A percentile compares a stretch with the other conserved stretches of the same genome.
Conservation (phyloP, 306 rosid genomes). For the Senna siamea region DNA sequence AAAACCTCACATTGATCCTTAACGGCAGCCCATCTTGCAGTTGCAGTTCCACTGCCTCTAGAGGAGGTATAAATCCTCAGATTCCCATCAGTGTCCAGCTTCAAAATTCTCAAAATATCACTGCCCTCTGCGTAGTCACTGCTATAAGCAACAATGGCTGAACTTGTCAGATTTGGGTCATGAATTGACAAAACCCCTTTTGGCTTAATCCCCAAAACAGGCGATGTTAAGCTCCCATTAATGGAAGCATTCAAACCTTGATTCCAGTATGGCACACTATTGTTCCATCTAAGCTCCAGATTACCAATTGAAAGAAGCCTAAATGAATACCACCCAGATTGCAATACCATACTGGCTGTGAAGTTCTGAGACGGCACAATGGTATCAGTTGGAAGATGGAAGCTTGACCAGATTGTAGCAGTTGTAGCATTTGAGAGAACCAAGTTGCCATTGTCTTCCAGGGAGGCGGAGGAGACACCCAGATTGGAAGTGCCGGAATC, state of each 20-base stretch:
- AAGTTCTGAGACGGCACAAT: conserved; percentile 57
- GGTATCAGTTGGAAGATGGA: conserved; percentile 56
- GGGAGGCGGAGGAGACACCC: conserved; percentile 56
- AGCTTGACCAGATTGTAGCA: conserved; percentile 55
- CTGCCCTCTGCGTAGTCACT: conserved; percentile 51
- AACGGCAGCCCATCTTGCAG: conserved; percentile 51
- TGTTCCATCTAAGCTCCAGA: conserved; percentile 52
- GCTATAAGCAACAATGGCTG: conserved; percentile 51
- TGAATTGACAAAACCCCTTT: conserved; percentile 48
- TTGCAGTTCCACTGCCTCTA: conserved; percentile 45
- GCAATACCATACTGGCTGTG: conserved; percentile 42
- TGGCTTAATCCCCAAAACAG: conserved; percentile 40
- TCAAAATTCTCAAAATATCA: conserved; percentile 49
- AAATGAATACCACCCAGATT: conserved; percentile 52
- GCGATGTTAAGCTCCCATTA: conserved; percentile 40
- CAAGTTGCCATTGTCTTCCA: conserved; percentile 52
- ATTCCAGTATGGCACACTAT: conserved; percentile 45
- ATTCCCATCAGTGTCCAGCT: conserved; percentile 59
- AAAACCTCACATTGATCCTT: conserved; percentile 53
- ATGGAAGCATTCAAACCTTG: conserved; percentile 47
- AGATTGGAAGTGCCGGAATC: conserved; percentile 47
- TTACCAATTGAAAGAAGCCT: conserved; percentile 43
- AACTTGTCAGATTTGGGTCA: conserved; percentile 42
- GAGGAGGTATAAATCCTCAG: conserved; percentile 54
- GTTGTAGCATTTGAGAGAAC: conserved; percentile 40